Evolutionary conservation across 495 filamentous ascomycete species (phyloP).

Genomic region (Penicillium ucsense): DNA sequence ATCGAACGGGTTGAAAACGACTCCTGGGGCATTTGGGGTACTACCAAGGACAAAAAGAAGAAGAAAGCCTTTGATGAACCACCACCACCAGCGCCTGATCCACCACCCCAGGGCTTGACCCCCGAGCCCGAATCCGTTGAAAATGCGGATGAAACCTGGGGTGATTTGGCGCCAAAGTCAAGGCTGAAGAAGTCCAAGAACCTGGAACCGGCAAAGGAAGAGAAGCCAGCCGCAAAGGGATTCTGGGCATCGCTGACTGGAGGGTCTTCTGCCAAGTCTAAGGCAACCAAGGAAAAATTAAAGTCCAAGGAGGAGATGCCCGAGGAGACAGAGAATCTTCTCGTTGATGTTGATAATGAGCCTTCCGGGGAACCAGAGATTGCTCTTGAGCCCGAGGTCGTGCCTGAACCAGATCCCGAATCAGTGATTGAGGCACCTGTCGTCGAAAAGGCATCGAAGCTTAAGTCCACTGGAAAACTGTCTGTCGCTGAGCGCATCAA

Average conservation of each 20-base stretch:
- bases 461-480: conserved; percentile 30
- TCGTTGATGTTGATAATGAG: conserved; percentile 26
- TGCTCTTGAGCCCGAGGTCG: conserved; percentile 24
- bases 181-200: conserved; percentile 26
- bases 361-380: conserved; percentile 15
- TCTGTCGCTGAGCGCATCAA: conserved; percentile 41
- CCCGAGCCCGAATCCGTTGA: conserved; percentile 31
- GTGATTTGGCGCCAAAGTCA: conserved; percentile 23
- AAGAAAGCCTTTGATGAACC: conserved; percentile 29
- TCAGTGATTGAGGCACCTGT: conserved; percentile 1
- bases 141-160: conserved; percentile 26
- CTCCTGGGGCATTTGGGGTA: conserved; percentile 27
- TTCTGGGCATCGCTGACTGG: conserved; percentile 40
- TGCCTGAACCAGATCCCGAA: conserved; percentile 22
- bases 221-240: conserved; percentile 24
- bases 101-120: conserved; percentile 38
- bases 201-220: conserved; percentile 25
- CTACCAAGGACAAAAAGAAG: conserved; percentile 37
- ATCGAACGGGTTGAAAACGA: conserved; percentile 15
- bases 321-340: conserved; percentile 13
- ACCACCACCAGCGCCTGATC: conserved; percentile 41
- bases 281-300: conserved; percentile 21
- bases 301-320: conserved; percentile 17
- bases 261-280: conserved; percentile 18
- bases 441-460: conserved; percentile 27